Percentiles rank a stretch among this genome's conserved stretches.
Conservation (phyloP, 2,329 filamentous ascomycete species). For the Fusarium sulawesiense region DNA sequence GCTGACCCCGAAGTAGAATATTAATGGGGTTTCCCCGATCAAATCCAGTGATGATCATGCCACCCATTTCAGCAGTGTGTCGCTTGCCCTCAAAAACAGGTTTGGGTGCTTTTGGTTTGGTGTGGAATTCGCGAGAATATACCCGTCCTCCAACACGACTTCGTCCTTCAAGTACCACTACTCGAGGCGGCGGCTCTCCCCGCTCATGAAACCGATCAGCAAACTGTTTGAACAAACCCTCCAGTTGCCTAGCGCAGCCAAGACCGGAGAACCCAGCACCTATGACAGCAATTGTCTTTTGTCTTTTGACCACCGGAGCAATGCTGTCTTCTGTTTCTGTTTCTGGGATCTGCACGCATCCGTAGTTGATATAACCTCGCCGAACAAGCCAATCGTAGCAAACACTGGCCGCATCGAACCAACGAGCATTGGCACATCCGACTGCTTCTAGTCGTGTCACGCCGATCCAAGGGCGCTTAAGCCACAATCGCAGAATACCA, state of each 20-base stretch:
- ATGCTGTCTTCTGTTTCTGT: slow-evolving; percentile 58
- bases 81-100: slow-evolving; percentile 66
- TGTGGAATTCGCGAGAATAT: slow-evolving; percentile 80
- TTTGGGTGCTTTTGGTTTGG: slow-evolving; percentile 64
- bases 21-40: slow-evolving; percentile 95
- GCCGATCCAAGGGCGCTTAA: slow-evolving; percentile 83
- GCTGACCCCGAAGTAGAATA: slow-evolving; percentile 87
- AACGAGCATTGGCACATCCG: slow-evolving; percentile 88
- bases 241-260: slow-evolving; percentile 90
- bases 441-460: slow-evolving; percentile 88
- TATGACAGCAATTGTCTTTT: slow-evolving; percentile 84
- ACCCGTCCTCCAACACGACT: slow-evolving; percentile 90
- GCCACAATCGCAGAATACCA: slow-evolving; percentile 90
- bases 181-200: slow-evolving; percentile 76
- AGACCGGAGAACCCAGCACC: slow-evolving; percentile 95
- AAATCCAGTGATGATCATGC: slow-evolving; percentile 98
- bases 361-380: slow-evolving; percentile 95
- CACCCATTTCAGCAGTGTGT: slow-evolving; percentile 94
- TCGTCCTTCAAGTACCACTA: slow-evolving; percentile 88
- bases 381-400: slow-evolving; percentile 94
- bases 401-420: slow-evolving; percentile 88
- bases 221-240: slow-evolving; percentile 86
- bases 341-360: slow-evolving; percentile 76
- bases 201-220: slow-evolving; percentile 72
- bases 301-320: slow-evolving; percentile 55